These are phyloP conservation scores for Cladophialophora psammophila DNA, from an alignment of 2,329 filamentous ascomycete species.

Conservation along the genomic window DNA sequence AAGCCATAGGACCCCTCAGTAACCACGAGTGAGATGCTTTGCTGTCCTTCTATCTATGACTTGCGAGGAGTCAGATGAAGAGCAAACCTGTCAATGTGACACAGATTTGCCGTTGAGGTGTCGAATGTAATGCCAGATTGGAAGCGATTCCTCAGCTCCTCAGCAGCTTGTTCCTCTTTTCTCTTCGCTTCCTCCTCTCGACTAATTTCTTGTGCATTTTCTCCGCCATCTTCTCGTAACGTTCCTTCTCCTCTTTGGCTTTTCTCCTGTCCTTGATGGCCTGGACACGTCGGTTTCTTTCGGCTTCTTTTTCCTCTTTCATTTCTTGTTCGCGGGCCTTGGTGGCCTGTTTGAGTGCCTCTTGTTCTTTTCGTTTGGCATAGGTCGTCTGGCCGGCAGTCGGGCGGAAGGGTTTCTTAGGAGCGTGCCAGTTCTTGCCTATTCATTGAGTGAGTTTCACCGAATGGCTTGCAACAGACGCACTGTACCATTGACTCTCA, in stretches of 20 bases:
- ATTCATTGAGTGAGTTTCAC: conserved; percentile 18
- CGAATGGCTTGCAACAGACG: not conserved
- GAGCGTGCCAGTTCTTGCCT: conserved; percentile 95
- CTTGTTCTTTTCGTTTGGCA: conserved; percentile 74
- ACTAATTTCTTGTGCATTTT: conserved; percentile 98
- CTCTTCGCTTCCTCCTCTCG: conserved; percentile 89
- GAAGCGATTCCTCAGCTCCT: conserved; percentile 35
- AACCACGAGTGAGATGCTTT: not conserved
- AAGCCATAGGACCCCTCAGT: not conserved
- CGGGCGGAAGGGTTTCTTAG: conserved; percentile 85
- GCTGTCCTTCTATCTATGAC: not conserved
- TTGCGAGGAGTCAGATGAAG: not conserved
- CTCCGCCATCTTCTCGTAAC: conserved; percentile 92
- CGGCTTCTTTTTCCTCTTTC: conserved; percentile 94
- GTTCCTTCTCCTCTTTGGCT: conserved; percentile 89
- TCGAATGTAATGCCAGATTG: not conserved
- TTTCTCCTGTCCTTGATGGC: conserved; percentile 83
- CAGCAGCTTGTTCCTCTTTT: conserved; percentile 75
- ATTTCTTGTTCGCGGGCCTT: conserved; percentile 95
- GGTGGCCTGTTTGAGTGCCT: conserved; percentile 73
- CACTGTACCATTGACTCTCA: conserved; percentile 34
- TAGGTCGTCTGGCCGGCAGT: conserved; percentile 78
- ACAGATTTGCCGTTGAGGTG: not conserved
- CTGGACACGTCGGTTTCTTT: conserved; percentile 77
- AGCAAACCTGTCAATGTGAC: not conserved